phyloP scores from a whole-genome alignment of 192 early-diverging fungal genomes.

The Coemansia sp. region DNA sequence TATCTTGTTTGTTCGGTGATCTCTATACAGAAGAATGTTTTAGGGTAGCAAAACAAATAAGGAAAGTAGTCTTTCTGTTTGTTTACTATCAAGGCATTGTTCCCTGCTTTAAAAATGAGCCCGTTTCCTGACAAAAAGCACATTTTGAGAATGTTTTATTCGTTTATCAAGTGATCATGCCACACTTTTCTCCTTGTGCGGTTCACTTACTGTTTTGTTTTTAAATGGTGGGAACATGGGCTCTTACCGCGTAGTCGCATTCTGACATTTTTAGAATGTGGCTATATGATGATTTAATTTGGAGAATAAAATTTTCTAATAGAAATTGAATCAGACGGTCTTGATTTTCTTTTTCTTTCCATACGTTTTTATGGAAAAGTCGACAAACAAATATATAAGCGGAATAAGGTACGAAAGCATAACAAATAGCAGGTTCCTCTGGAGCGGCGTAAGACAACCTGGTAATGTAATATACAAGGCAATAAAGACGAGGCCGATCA shows the following conservation, averaged over 20 bases:
- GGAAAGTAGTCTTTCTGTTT: neutral
- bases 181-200: no score
- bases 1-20: neutral
- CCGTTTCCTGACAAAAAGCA: no score
- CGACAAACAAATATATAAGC: slow-evolving; percentile 77
- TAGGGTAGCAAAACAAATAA: neutral
- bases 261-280: neutral
- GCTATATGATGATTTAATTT: neutral
- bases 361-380: slow-evolving; percentile 77
- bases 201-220: no score
- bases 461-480: slow-evolving; percentile 66
- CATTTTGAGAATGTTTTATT: no score
- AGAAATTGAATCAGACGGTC: slow-evolving; percentile 7
- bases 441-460: slow-evolving; percentile 59
- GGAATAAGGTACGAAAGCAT: slow-evolving; percentile 75
- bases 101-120: neutral
- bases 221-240: no score
- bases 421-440: slow-evolving; percentile 64
- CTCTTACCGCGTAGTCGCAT: no score
- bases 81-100: neutral
- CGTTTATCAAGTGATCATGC: no score
- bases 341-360: slow-evolving; percentile 47
- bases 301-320: neutral
- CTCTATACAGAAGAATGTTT: neutral
- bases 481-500: slow-evolving; percentile 69